Evolutionary conservation across 2,329 filamentous ascomycete genomes (phyloP).

Genomic region (Hirsutella minnesotensis): DNA sequence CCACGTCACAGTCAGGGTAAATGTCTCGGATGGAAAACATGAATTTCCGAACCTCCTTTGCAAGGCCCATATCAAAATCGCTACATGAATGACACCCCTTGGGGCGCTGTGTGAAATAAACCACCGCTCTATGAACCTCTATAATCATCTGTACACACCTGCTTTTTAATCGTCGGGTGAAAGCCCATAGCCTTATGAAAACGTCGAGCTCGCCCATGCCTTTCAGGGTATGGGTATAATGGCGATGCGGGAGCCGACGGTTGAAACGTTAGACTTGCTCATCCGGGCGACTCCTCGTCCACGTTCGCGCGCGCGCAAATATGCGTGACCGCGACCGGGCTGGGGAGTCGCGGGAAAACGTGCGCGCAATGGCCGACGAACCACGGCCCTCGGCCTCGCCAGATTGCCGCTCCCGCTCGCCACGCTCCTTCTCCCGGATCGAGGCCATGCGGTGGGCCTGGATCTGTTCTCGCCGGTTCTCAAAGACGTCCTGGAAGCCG

Average conservation of each 20-base stretch:
- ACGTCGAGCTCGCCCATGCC: too few species aligned
- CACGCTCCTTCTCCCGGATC: slow-evolving; percentile 24
- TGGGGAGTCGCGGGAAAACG: slow-evolving; percentile 9
- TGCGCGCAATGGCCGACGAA: slow-evolving; percentile 15
- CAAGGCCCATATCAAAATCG: too few species aligned
- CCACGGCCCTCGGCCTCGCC: slow-evolving; percentile 14
- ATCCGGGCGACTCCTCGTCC: slow-evolving; percentile 14
- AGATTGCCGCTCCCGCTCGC: slow-evolving; percentile 5
- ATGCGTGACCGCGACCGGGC: slow-evolving; percentile 17
- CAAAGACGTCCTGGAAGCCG: slow-evolving; percentile 35
- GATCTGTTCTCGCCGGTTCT: slow-evolving; percentile 24
- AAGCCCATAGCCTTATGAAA: too few species aligned
- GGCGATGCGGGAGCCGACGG: neutral
- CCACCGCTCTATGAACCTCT: too few species aligned
- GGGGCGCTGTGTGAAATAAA: too few species aligned
- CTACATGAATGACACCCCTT: too few species aligned
- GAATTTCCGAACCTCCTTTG: too few species aligned
- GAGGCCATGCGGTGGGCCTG: slow-evolving; percentile 23
- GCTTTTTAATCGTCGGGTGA: too few species aligned
- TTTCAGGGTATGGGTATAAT: too few species aligned
- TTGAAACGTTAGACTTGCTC: slow-evolving; percentile 16
- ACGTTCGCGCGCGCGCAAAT: slow-evolving; percentile 16
- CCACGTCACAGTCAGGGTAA: too few species aligned
- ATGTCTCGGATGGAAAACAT: too few species aligned
- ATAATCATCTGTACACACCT: too few species aligned